Percentiles rank a stretch among this genome's conserved stretches.
These are phyloP conservation scores for Kodamaea neixiangensis DNA, from an alignment of 805 yeast genomes.

Conservation along the genomic window DNA sequence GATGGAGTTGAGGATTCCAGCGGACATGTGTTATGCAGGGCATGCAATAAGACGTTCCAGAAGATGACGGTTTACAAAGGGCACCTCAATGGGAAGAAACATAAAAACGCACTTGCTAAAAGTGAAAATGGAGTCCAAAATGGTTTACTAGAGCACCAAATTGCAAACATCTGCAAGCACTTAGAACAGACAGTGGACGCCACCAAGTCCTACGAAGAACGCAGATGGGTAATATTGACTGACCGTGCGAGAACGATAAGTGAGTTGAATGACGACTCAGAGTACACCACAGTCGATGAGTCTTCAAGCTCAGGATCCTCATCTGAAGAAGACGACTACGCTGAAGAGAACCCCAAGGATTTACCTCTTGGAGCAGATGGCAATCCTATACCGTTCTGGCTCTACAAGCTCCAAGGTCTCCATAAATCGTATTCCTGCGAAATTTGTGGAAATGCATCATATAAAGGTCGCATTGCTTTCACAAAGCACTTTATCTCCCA, in stretches of 20 bases:
- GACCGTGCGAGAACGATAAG: constrained; percentile 60
- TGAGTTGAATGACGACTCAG: constrained; percentile 39
- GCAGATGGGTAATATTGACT: constrained; percentile 62
- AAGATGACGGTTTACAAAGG: constrained; percentile 64
- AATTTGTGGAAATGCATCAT: constrained; percentile 75
- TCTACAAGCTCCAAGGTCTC: constrained; percentile 85
- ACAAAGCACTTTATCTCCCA: constrained; percentile 73
- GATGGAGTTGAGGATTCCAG: constrained; percentile 13
- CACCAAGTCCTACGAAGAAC: constrained; percentile 63
- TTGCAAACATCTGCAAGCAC: constrained; percentile 4
- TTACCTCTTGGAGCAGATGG: constrained; percentile 89
- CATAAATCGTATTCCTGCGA: constrained; percentile 76
- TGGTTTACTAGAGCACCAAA: constrained; percentile 2
- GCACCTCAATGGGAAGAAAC: constrained; percentile 77
- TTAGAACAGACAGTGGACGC: constrained; percentile 28
- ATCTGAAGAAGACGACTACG: constrained; percentile 29
- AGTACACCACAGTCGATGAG: constrained; percentile 40
- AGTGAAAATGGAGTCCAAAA: constrained; percentile 6
- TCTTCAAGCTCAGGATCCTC: constrained; percentile 12
- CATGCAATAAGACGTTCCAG: constrained; percentile 65
- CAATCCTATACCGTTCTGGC: constrained; percentile 89
- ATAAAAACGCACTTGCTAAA: constrained; percentile 48
- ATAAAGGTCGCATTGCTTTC: constrained; percentile 72
- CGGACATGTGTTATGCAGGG: constrained; percentile 53
- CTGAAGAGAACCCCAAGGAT: constrained; percentile 48